Base-by-base conservation (phyloP, 352 stramenopile species). In the Pythium graminicola region DNA sequence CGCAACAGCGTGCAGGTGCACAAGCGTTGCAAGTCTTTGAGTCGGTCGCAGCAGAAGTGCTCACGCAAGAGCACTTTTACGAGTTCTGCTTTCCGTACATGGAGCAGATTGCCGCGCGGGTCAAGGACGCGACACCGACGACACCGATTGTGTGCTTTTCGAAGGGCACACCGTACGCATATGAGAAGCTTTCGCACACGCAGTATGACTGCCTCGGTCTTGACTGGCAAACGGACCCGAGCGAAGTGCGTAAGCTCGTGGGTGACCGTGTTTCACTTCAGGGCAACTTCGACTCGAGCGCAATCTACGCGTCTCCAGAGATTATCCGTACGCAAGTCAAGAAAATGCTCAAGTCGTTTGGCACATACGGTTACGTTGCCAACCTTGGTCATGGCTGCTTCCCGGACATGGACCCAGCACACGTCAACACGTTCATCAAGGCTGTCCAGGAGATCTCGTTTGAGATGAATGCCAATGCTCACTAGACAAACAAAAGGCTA, bases 361-460 rank as follows among this genome's bases (percentile, higher is more conserved):
- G 93, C 40, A 95, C 93, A 28, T 86, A 98, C 67, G 77, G 83
- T 49, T 93, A 98, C 62, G 98, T 99, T 67, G 95, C 95, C 17
- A 99, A 99, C 73, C 83, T 99, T 33, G 96, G 96, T 42, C 95
- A 99, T 65, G 96, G 96, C 42, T 94, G 98, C 54, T 96, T 96
- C 63, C 95, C 95, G 22, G 95, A 98, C 65, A 96, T 98, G 83
- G 85, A 94, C 44, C 87, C 95, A 0, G 76, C 77, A 28, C 83
- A 98, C 60, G 95, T 99, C 5, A 76, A 96, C 58, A 84, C 77
- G 24, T 98, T 99, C 66, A 95, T 99, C 42, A 92, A 98, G 64
- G 81, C 92, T 0, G 95, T 99, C 64, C 96, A 99, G 59, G 77
- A 97, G 52, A 85, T 93, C 36, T 97, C 89, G 58, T 71, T 93